Conservation (phyloP, 2,329 filamentous ascomycete species). For the Trichoderma sp. region DNA sequence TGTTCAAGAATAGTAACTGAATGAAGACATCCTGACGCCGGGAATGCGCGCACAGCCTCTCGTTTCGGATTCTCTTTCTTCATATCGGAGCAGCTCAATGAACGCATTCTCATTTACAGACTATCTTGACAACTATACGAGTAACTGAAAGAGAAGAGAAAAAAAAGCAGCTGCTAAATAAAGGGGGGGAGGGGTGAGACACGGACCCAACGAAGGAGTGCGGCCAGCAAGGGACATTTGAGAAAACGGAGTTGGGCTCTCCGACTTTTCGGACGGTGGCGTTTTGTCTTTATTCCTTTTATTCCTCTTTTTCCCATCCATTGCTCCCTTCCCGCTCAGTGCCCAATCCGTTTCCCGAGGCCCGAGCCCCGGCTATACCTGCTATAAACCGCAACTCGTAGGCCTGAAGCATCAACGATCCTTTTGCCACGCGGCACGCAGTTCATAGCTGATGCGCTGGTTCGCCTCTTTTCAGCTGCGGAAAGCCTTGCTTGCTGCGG, state of each 20-base stretch:
- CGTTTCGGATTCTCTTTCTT: neutral
- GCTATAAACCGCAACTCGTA: neutral
- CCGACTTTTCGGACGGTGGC: neutral
- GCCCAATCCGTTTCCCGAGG: neutral
- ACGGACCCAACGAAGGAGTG: neutral
- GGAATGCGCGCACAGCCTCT: neutral
- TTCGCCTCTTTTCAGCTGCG: conserved; percentile 7
- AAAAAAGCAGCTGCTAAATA: neutral
- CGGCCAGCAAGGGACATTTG: neutral
- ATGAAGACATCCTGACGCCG: neutral
- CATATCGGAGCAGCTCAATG: neutral
- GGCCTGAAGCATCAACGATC: neutral
- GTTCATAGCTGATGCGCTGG: conserved; percentile 14
- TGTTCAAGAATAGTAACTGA: neutral
- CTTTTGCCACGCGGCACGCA: conserved; percentile 1
- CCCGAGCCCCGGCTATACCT: neutral
- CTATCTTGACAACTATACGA: neutral
- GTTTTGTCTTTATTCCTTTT: neutral
- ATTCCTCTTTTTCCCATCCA: neutral
- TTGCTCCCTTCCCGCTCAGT: neutral
- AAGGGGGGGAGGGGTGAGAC: neutral
- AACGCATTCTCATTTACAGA: neutral
- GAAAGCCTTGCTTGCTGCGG: neutral
- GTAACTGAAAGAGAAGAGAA: neutral
- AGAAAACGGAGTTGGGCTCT: conserved; percentile 11